Percentiles rank a stretch among this genome's conserved stretches.
Evolutionary conservation across 108 stramenopile species (phyloP).

Genomic region (Fragilariopsis cylindrus): DNA sequence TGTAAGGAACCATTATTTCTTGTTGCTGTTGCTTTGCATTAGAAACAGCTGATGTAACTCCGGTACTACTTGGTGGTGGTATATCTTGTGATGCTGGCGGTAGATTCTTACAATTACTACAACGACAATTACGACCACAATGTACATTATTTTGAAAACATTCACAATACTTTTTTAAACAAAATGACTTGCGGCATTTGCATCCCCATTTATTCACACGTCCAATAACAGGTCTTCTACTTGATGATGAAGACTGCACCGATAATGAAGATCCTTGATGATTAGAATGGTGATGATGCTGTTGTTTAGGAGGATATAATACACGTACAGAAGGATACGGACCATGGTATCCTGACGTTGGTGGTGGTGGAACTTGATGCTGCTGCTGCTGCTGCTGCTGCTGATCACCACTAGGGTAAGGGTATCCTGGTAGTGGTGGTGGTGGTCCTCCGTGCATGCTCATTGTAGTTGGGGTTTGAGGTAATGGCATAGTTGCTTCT

Average conservation of each 20-base stretch:
- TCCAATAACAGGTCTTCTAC: not conserved
- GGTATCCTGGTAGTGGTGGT: not conserved
- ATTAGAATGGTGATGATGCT: not conserved
- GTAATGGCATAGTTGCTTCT: too few relatives aligned
- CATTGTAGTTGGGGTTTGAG: not conserved
- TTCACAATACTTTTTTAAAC: slow-evolving; percentile 95
- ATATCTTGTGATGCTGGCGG: not conserved
- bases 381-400: too few relatives aligned
- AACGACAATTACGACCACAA: slow-evolving; percentile 84
- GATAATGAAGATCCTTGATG: too few relatives aligned
- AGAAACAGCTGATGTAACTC: slow-evolving; percentile 6
- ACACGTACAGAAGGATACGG: not conserved
- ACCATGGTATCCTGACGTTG: too few relatives aligned
- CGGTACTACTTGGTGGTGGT: not conserved
- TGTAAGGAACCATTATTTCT: too few relatives aligned
- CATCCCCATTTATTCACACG: slow-evolving; percentile 70
- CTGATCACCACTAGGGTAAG: too few relatives aligned
- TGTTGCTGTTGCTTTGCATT: not conserved
- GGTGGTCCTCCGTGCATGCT: not conserved
- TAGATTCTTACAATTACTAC: slow-evolving; percentile 42
- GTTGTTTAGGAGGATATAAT: not conserved
- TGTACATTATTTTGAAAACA: slow-evolving; percentile 81
- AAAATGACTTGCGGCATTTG: slow-evolving; percentile 90
- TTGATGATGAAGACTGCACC: not conserved
- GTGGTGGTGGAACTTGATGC: not conserved